A percentile compares a stretch with the other conserved stretches of the same genome.
Evolutionary conservation across 2,329 filamentous ascomycete species (phyloP).

Genomic region (Magnaporthales sp.): DNA sequence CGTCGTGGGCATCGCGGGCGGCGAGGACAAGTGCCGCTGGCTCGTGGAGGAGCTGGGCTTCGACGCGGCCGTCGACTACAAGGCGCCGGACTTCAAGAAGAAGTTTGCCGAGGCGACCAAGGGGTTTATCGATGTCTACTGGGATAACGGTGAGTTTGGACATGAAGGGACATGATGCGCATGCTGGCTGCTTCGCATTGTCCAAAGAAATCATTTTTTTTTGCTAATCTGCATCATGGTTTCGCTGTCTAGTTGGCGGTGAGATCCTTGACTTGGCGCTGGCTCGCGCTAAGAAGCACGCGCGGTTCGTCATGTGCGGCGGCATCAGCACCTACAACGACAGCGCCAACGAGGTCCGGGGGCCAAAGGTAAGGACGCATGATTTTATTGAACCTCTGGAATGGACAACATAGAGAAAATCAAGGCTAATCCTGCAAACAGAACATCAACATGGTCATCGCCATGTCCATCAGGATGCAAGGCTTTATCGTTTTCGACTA

Average conservation of each 20-base stretch:
- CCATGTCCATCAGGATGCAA: conserved; percentile 47
- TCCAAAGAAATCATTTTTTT: no score
- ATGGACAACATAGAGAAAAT: background rate
- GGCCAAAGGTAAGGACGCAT: conserved; percentile 34
- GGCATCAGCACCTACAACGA: conserved; percentile 68
- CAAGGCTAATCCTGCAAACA: conserved; percentile 11
- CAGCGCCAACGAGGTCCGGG: conserved; percentile 46
- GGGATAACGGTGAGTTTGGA: conserved; percentile 44
- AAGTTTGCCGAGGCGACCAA: conserved; percentile 53
- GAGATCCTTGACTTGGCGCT: conserved; percentile 61
- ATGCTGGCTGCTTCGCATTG: no score
- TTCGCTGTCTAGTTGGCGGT: conserved; percentile 42
- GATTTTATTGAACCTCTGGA: background rate
- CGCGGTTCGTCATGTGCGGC: conserved; percentile 65
- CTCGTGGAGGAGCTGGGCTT: conserved; percentile 56
- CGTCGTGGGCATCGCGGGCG: conserved; percentile 47
- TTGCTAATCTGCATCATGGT: background rate
- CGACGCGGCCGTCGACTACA: conserved; percentile 62
- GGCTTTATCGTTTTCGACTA: conserved; percentile 69
- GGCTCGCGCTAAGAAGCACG: conserved; percentile 48
- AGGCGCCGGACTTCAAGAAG: conserved; percentile 49
- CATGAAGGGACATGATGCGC: background rate
- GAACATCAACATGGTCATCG: conserved; percentile 18
- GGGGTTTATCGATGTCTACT: conserved; percentile 57
- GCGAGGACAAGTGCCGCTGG: conserved; percentile 51